These are phyloP conservation scores for Annulohypoxylon moriforme DNA, from an alignment of 495 filamentous ascomycete species.

Conservation along the genomic window DNA sequence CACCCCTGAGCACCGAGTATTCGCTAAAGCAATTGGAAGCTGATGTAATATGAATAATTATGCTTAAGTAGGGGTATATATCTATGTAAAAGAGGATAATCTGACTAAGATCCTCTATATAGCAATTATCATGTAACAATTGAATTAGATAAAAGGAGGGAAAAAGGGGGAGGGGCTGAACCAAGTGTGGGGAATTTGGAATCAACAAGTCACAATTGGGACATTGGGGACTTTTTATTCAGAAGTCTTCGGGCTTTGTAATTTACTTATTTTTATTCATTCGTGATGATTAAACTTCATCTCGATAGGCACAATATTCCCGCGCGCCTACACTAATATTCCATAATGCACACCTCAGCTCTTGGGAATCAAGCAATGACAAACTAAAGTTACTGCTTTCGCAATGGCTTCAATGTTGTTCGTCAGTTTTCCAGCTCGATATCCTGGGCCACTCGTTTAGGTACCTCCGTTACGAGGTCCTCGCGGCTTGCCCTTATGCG, in stretches of 20 bases:
- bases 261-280: neutral
- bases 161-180: neutral
- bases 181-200: neutral
- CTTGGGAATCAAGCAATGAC: neutral
- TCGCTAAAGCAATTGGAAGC: neutral
- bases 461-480: neutral
- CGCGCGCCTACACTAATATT: neutral
- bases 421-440: neutral
- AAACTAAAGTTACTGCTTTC: neutral
- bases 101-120: neutral
- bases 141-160: neutral
- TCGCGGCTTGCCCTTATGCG: neutral
- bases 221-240: neutral
- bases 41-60: neutral
- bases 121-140: neutral
- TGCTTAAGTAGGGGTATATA: neutral
- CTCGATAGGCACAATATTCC: neutral
- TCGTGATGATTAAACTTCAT: neutral
- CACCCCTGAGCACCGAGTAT: neutral
- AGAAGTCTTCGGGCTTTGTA: neutral
- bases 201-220: neutral
- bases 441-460: neutral
- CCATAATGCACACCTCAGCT: neutral
- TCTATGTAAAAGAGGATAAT: neutral
- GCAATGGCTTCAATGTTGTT: neutral